Percentiles rank a stretch among this genome's conserved stretches.
Evolutionary conservation across 495 filamentous ascomycete species (phyloP).

Genomic region (Aspergillus conjunctus): DNA sequence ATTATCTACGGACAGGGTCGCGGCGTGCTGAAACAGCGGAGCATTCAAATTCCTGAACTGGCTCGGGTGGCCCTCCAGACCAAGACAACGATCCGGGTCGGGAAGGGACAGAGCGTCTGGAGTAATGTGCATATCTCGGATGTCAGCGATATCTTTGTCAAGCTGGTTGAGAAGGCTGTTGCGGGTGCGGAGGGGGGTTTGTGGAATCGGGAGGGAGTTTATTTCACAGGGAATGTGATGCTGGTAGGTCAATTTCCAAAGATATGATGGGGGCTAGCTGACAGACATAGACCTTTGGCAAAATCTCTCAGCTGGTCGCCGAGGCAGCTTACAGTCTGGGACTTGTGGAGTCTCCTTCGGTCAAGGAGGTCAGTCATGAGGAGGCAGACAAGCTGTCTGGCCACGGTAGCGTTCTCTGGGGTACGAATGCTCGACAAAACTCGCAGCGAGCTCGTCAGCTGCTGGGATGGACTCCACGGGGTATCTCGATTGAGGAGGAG

Average conservation of each 20-base stretch:
- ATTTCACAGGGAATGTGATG: constrained; percentile 62
- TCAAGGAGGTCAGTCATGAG: constrained; percentile 31
- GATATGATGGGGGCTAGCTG: constrained; percentile 6
- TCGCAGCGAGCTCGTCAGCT: constrained; percentile 59
- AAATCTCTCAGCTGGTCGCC: constrained; percentile 57
- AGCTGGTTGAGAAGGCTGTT: constrained; percentile 54
- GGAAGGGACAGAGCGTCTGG: constrained; percentile 62
- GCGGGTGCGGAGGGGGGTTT: constrained; percentile 64
- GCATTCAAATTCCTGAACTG: constrained; percentile 61
- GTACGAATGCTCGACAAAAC: constrained; percentile 57
- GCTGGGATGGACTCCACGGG: constrained; percentile 58
- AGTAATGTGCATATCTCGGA: constrained; percentile 69
- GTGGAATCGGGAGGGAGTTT: constrained; percentile 73
- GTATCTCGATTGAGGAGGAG: constrained; percentile 49
- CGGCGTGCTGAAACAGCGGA: constrained; percentile 63
- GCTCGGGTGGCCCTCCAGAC: constrained; percentile 53
- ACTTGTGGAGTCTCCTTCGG: constrained; percentile 53
- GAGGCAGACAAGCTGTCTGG: constrained; percentile 30
- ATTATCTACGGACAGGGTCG: constrained; percentile 72
- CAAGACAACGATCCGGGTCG: constrained; percentile 59
- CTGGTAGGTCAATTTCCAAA: constrained; percentile 38
- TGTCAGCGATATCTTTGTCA: constrained; percentile 61
- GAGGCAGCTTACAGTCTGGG: constrained; percentile 57
- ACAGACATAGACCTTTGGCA: constrained; percentile 49
- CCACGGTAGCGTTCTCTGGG: constrained; percentile 40